Evolutionary conservation across 306 rosid species (phyloP), one percentile per base, ranked within the genome.

Genomic region (Elaeagnus macrophylla): DNA sequence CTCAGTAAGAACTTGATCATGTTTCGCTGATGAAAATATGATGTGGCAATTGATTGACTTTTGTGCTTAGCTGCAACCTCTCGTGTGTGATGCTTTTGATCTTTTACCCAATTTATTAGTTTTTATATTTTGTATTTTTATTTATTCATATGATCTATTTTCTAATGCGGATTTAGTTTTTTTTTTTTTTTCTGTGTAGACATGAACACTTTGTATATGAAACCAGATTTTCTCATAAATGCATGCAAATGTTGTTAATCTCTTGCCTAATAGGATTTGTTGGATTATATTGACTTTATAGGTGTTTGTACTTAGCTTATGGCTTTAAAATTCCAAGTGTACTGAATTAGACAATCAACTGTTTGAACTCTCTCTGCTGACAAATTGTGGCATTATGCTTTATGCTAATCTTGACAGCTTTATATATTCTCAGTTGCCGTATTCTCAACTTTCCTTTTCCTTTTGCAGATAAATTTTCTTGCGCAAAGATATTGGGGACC

Each of bases 31-130:
- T 57, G 44, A 37, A 68, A 56, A 37, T 40, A 45, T 48, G 55
- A 49, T 78, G 82, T 65, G 68, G 71, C 20, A 72, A 66, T 45
- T 75, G 32, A 25, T 25, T 25, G 37, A 6, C 4, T 15, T 36
- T 17, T 45, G 17, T 9, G 18, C 19, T 47, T 10, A 51, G 42
- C 60, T 35, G 56, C 69, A 38, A 25, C 43, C 11, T 41, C 36
- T 36, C 41, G 51, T 7, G 8, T 7, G 13, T 18, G 44, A 10
- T 48, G 46, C 36, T 54, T 11, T 15, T 25, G 25, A 41, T 1
- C 12, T 18, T 35, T 5, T 4, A 6, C 43, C 15, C 39, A 25
- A 39, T 53, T 38, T 18, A 8, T 58, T 44, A 25, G 32, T 17
- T 52, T 15, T 44, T 47, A 15, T 60, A 72, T 47, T 67, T 69